Evolutionary conservation across 2,329 filamentous ascomycete species (phyloP).

Genomic region (Trichoderma sp.): DNA sequence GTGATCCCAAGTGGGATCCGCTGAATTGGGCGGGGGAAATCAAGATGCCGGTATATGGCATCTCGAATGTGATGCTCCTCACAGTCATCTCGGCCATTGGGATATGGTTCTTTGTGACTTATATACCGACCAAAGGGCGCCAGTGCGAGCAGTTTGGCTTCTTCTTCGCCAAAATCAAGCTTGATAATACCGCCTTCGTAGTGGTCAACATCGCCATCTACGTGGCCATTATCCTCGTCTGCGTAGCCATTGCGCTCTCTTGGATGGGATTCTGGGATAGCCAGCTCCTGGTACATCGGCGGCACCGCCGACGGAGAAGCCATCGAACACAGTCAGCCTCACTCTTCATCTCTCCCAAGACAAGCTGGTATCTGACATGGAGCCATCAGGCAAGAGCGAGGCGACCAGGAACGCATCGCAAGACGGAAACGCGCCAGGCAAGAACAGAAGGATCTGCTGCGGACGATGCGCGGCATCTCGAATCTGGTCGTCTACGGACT

Average conservation of each 20-base stretch:
- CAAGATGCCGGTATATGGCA: conserved; percentile 32
- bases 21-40: conserved; percentile 34
- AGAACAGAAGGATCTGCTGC: conserved; percentile 32
- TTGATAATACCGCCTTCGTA: conserved; percentile 34
- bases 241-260: conserved; percentile 26
- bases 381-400: conserved; percentile 23
- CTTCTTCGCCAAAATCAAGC: conserved; percentile 35
- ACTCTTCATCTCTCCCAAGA: not conserved
- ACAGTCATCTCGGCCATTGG: conserved; percentile 34
- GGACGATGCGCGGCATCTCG: conserved; percentile 28
- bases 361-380: conserved; percentile 7
- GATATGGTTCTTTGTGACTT: conserved; percentile 38
- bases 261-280: conserved; percentile 4
- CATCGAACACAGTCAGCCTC: conserved; percentile 12
- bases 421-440: conserved; percentile 14
- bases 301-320: conserved; percentile 31
- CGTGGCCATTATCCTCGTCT: conserved; percentile 32
- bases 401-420: not conserved
- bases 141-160: conserved; percentile 36
- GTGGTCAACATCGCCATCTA: conserved; percentile 38
- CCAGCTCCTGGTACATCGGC: not conserved
- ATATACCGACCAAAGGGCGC: conserved; percentile 30
- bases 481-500: conserved; percentile 35
- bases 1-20: conserved; percentile 37
- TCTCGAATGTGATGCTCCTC: conserved; percentile 33